Evolutionary conservation across 2,329 filamentous ascomycete genomes (phyloP).

Genomic region (Seiridium unicorne): DNA sequence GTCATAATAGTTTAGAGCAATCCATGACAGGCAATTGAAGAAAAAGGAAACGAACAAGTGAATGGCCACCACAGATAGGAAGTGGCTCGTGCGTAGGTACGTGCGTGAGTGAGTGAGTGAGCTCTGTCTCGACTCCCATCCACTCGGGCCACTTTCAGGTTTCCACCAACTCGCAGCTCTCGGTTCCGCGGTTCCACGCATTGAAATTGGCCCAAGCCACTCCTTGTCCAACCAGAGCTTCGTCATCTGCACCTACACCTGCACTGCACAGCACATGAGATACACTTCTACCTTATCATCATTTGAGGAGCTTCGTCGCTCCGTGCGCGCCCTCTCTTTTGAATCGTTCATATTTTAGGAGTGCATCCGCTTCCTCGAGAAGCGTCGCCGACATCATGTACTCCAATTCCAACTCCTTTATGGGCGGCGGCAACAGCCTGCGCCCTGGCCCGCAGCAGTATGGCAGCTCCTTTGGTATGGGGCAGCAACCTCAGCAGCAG

Average conservation of each 20-base stretch:
- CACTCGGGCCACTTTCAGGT: not conserved
- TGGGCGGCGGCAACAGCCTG: conserved; percentile 75
- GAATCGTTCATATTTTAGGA: conserved; percentile 5
- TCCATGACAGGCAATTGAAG: too few species aligned
- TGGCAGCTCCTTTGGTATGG: conserved; percentile 48
- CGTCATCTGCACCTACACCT: conserved; percentile 14
- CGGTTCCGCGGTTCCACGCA: not conserved
- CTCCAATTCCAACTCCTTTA: conserved; percentile 81
- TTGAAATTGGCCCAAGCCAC: conserved; percentile 20
- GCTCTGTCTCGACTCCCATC: not conserved
- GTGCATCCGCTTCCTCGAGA: conserved; percentile 8
- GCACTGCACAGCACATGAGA: too few species aligned
- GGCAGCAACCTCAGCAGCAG: conserved; percentile 31
- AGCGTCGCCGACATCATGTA: conserved; percentile 61
- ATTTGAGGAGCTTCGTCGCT: conserved; percentile 22
- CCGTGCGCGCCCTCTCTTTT: conserved; percentile 13
- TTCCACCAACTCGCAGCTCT: not conserved
- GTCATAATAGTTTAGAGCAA: too few species aligned
- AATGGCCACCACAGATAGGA: not conserved
- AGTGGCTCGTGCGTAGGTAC: not conserved
- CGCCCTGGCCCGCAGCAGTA: conserved; percentile 65
- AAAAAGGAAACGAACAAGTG: not conserved
- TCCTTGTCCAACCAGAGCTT: conserved; percentile 17
- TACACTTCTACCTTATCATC: conserved; percentile 5
- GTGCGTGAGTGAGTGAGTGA: not conserved